phyloP scores from a whole-genome alignment of 192 early-diverging fungal species.

The Gryganskiella cystojenkinii region DNA sequence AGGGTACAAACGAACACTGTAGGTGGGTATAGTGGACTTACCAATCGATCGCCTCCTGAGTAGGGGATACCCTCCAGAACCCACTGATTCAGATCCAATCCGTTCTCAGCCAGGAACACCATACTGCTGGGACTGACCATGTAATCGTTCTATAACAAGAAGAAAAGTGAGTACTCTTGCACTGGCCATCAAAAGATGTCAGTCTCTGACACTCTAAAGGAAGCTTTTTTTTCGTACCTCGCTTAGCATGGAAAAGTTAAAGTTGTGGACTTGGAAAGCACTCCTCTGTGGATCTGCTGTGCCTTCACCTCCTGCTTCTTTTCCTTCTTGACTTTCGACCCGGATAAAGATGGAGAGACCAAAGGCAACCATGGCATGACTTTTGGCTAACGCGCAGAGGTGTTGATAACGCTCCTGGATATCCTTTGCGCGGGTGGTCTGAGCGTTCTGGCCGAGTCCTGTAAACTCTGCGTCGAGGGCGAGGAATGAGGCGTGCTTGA shows the following conservation, averaged over 20 bases:
- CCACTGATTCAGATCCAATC: constrained; percentile 87
- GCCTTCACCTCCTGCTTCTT: neutral
- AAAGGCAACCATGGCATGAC: constrained; percentile 86
- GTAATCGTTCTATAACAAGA: constrained; percentile 64
- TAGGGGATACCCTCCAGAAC: constrained; percentile 85
- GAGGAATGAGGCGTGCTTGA: constrained; percentile 75
- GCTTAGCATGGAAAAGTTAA: constrained; percentile 55
- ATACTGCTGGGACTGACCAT: constrained; percentile 76
- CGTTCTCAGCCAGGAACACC: constrained; percentile 84
- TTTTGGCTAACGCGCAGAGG: constrained; percentile 73
- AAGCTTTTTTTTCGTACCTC: constrained; percentile 23
- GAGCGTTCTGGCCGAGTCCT: constrained; percentile 69
- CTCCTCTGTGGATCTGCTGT: neutral
- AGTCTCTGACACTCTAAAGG: neutral
- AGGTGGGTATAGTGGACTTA: constrained; percentile 5
- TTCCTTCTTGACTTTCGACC: neutral
- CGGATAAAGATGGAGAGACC: constrained; percentile 78
- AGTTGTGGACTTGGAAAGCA: constrained; percentile 69
- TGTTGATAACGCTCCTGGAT: constrained; percentile 87
- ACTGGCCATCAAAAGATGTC: neutral
- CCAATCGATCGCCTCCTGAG: constrained; percentile 63
- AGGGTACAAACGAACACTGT: too few relatives aligned
- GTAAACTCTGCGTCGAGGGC: constrained; percentile 94
- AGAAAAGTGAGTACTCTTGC: neutral
- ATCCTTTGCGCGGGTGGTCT: constrained; percentile 63